A percentile compares a stretch with the other conserved stretches of the same genome.
Evolutionary conservation across 257 asterid genomes (phyloP).

Genomic region (Solanum stenotomum): DNA sequence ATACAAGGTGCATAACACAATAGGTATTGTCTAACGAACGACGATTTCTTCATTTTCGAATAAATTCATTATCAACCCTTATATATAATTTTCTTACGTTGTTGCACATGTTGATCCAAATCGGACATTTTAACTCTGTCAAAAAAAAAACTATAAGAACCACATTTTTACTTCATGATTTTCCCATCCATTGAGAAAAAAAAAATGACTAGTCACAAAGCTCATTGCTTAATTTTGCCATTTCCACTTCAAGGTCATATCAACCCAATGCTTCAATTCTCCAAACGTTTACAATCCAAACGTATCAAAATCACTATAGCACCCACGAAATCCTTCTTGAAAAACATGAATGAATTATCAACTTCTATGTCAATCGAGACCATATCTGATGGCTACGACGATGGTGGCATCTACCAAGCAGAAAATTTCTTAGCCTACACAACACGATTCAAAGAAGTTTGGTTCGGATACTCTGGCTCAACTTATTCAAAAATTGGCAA

Average conservation of each 20-base stretch:
- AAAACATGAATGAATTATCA: constrained; percentile 3
- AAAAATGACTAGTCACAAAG: neutral
- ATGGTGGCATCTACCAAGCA: constrained; percentile 11
- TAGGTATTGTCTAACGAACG: too few relatives aligned
- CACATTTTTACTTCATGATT: neutral
- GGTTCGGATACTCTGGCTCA: constrained; percentile 21
- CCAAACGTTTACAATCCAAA: neutral
- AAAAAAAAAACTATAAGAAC: neutral
- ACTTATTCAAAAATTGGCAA: constrained; percentile 11
- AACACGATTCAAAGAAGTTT: constrained; percentile 2
- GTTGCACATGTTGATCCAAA: neutral
- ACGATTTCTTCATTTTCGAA: too few relatives aligned
- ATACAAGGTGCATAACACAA: too few relatives aligned
- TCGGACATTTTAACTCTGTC: neutral
- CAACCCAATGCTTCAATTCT: constrained; percentile 33
- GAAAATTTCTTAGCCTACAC: constrained; percentile 3
- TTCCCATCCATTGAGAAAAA: neutral
- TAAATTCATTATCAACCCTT: too few relatives aligned
- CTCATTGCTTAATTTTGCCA: constrained; percentile 27
- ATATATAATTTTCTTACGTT: neutral
- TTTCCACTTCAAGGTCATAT: constrained; percentile 39
- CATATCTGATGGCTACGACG: constrained; percentile 38
- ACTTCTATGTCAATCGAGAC: constrained; percentile 1
- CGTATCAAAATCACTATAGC: neutral
- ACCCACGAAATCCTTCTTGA: too few relatives aligned